phyloP scores from a whole-genome alignment of 2,329 filamentous ascomycete genomes.

The Stylonectria norvegica region DNA sequence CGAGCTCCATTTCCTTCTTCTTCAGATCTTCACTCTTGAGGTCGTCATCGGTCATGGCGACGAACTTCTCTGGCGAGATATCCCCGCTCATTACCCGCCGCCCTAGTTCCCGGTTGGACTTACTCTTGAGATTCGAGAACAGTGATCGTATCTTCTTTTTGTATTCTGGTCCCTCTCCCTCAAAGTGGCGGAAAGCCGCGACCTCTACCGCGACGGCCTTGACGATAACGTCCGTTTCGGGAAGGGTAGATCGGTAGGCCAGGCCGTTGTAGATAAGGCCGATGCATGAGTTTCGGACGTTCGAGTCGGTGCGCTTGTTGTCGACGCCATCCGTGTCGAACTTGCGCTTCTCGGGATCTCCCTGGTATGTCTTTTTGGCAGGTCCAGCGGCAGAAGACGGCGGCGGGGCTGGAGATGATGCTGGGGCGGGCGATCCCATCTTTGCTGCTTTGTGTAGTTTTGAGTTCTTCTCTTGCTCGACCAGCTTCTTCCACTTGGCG shows the following conservation, averaged over 20 bases:
- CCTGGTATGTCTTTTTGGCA: constrained; percentile 51
- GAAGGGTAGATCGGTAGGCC: constrained; percentile 65
- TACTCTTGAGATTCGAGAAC: constrained; percentile 92
- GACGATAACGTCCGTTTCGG: constrained; percentile 67
- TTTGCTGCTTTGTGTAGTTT: constrained; percentile 42
- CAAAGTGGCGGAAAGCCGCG: constrained; percentile 67
- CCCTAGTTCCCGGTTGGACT: constrained; percentile 76
- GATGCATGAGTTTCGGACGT: constrained; percentile 77
- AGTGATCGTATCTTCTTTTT: constrained; percentile 86
- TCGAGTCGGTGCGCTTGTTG: constrained; percentile 68
- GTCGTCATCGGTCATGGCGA: constrained; percentile 84
- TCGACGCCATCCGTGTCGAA: constrained; percentile 80
- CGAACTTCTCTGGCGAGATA: constrained; percentile 70
- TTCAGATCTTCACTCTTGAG: constrained; percentile 83
- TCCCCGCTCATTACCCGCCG: constrained; percentile 71
- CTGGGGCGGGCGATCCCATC: constrained; percentile 41
- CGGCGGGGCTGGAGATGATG: constrained; percentile 50
- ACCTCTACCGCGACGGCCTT: constrained; percentile 78
- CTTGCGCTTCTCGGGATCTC: constrained; percentile 74
- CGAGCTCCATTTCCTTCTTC: constrained; percentile 69
- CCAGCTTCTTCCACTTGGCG: constrained; percentile 78
- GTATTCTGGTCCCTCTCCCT: constrained; percentile 72
- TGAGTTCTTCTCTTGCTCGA: constrained; percentile 60
- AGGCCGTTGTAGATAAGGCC: constrained; percentile 93
- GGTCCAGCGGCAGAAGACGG: constrained; percentile 28